Evolutionary conservation across 2,329 filamentous ascomycete genomes (phyloP), one percentile per base, ranked within the genome.

Genomic region (Ophiocordyceps sinensis): DNA sequence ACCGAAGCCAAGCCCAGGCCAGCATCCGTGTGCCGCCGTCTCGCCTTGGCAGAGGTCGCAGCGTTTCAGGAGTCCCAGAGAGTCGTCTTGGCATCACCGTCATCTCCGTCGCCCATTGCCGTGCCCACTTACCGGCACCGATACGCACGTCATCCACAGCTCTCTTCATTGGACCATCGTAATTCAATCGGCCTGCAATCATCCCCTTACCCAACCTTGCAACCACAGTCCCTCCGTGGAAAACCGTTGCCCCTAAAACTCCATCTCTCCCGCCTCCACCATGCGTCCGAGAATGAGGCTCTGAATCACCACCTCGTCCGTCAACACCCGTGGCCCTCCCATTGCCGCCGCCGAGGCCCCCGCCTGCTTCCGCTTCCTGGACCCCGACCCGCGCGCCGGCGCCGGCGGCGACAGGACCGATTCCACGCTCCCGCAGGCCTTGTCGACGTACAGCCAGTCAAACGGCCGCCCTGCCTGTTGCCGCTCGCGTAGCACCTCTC

Each of bases 301-400:
- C 67, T 98, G 89, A 42, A 94, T 79, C 19, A 96, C 77, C 55
- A 89, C 77, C 61, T 96, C 89, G 57, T 93, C 82, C 42, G 79
- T 82, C 40, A 94, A 73, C 36, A 91, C 71, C 46, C 71, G 73
- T 31, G 87, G 67, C 45, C 62, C 71, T 50, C 70, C 67, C 12
- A 68, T 64, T 36, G 62, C 53, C 14, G 43, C 46, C 43, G 14
- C 37, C 12, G 34, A 43, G 32, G 14, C 17, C 14, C 9, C n/a
- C 9, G 37, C 48, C 48, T 46, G 56, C 51, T 55, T 63, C 53
- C 57, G 70, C 53, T 59, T 66, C 59, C 63, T 74, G 26, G 40
- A 53, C 45, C 49, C 46, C 26, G 40, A 53, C 45, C 49, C 46
- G 1, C 51, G 17, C 10, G 41, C 39, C 0, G 51, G 40, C 15